Conservation (phyloP, 208 protist species). For the Wallacemonas rigidus region DNA sequence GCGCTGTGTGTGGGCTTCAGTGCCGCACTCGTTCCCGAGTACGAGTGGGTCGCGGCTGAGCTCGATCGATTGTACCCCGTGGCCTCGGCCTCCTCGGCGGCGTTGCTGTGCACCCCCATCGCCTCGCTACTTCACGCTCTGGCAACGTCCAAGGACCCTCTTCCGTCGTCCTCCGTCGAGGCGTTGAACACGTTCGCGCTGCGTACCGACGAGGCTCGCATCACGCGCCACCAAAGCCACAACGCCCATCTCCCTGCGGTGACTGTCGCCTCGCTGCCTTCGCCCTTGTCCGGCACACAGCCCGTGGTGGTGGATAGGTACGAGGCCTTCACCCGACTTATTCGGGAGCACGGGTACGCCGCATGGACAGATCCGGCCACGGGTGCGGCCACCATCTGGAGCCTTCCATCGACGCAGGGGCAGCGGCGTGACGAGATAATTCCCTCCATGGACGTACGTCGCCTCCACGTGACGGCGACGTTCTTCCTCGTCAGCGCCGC, state of each 20-base stretch:
- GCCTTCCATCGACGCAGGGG: neutral
- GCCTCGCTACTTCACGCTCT: neutral
- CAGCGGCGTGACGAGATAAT: slow-evolving; percentile 2
- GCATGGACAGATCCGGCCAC: slow-evolving; percentile 4
- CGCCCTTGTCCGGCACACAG: too few relatives aligned
- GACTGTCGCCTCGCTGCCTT: neutral
- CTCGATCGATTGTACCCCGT: neutral
- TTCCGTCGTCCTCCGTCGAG: neutral
- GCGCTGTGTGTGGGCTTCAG: slow-evolving; percentile 19
- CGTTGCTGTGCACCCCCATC: neutral
- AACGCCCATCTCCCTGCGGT: neutral
- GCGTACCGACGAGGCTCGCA: neutral
- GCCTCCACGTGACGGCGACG: slow-evolving; percentile 10
- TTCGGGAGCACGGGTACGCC: slow-evolving; percentile 1
- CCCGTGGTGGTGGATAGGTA: neutral
- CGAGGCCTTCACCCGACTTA: neutral
- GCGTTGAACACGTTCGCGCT: neutral
- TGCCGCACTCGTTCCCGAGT: slow-evolving; percentile 1
- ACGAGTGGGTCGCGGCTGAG: slow-evolving; percentile 12
- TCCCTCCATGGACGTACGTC: neutral
- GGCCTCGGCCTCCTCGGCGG: neutral
- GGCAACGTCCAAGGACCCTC: neutral
- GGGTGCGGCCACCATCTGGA: slow-evolving; percentile 10
- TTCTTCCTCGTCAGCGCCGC: slow-evolving; percentile 12
- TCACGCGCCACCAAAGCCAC: neutral